These are phyloP conservation scores for Tephrocybe sp. DNA, from an alignment of 768 basidiomycete species.

Conservation along the genomic window DNA sequence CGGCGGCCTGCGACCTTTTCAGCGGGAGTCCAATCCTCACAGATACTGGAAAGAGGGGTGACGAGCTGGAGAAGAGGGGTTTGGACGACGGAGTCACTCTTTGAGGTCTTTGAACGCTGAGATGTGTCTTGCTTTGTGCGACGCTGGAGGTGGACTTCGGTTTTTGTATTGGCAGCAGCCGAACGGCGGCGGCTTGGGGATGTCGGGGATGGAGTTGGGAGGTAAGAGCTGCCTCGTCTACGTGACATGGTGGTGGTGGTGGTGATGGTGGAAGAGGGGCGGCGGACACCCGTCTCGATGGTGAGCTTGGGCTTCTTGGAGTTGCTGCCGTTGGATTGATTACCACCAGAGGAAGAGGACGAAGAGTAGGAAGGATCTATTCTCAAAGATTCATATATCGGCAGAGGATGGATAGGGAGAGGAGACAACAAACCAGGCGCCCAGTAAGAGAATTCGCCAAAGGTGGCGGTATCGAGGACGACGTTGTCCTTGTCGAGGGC, in stretches of 20 bases:
- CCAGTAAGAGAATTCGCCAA: constrained; percentile 72
- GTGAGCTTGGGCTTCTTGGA: constrained; percentile 31
- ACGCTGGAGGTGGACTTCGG: constrained; percentile 37
- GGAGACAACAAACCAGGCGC: constrained; percentile 34
- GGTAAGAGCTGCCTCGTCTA: constrained; percentile 35
- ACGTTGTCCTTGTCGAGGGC: constrained; percentile 52
- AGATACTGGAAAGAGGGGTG: constrained; percentile 54
- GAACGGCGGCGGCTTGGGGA: constrained; percentile 33
- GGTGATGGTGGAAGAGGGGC: constrained; percentile 15
- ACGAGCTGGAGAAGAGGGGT: constrained; percentile 61
- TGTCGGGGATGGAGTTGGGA: constrained; percentile 39
- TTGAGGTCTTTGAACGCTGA: constrained; percentile 39
- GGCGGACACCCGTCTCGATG: constrained; percentile 22
- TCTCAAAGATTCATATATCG: constrained; percentile 7
- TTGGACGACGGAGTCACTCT: constrained; percentile 42
- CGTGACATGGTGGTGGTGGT: constrained; percentile 24
- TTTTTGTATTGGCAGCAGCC: constrained; percentile 21
- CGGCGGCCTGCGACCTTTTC: constrained; percentile 73
- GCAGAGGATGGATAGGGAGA: constrained; percentile 10
- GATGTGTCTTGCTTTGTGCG: constrained; percentile 42
- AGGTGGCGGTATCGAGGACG: constrained; percentile 62
- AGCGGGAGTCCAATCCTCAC: constrained; percentile 56
- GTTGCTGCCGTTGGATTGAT: constrained; percentile 13
- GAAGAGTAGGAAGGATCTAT: constrained; percentile 4
- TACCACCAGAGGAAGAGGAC: constrained; percentile 7